These are phyloP conservation scores for Podospora tetraspora DNA, from an alignment of 495 filamentous ascomycete genomes.

Conservation along the genomic window DNA sequence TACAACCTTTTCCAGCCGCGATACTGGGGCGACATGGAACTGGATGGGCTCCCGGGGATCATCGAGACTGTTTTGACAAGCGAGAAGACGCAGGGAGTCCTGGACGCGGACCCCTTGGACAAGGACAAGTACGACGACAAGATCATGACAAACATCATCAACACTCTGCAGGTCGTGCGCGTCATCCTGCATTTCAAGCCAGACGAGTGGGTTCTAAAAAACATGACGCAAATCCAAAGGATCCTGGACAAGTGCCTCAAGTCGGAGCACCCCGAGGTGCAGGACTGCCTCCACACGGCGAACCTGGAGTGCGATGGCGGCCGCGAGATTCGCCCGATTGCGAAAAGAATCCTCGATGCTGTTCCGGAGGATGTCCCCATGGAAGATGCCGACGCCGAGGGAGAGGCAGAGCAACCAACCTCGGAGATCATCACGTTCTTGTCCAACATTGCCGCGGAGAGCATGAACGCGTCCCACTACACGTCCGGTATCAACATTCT, in stretches of 20 bases:
- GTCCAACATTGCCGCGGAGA: slow-evolving; percentile 75
- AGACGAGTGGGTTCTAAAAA: slow-evolving; percentile 82
- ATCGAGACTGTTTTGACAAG: slow-evolving; percentile 70
- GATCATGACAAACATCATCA: slow-evolving; percentile 77
- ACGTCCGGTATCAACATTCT: slow-evolving; percentile 85
- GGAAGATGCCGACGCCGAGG: slow-evolving; percentile 84
- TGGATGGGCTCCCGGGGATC: slow-evolving; percentile 84
- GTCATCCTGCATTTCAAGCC: slow-evolving; percentile 79
- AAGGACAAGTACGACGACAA: slow-evolving; percentile 83
- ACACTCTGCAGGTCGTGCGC: slow-evolving; percentile 83
- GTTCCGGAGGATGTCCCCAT: slow-evolving; percentile 82
- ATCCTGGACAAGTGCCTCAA: slow-evolving; percentile 85
- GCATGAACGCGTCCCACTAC: slow-evolving; percentile 69
- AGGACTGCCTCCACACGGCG: slow-evolving; percentile 76
- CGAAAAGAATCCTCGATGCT: slow-evolving; percentile 82
- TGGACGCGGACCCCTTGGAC: slow-evolving; percentile 62
- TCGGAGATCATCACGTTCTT: slow-evolving; percentile 78
- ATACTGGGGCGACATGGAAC: slow-evolving; percentile 87
- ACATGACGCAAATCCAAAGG: slow-evolving; percentile 71
- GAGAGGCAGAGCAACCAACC: slow-evolving; percentile 61
- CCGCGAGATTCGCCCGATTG: slow-evolving; percentile 57
- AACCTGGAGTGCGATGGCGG: slow-evolving; percentile 61
- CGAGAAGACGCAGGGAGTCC: neutral
- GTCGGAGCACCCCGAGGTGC: slow-evolving; percentile 81
- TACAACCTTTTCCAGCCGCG: slow-evolving; percentile 78